Base-by-base conservation (phyloP, 179 eudicot genomes). In the Sideroxylon spinosum region DNA sequence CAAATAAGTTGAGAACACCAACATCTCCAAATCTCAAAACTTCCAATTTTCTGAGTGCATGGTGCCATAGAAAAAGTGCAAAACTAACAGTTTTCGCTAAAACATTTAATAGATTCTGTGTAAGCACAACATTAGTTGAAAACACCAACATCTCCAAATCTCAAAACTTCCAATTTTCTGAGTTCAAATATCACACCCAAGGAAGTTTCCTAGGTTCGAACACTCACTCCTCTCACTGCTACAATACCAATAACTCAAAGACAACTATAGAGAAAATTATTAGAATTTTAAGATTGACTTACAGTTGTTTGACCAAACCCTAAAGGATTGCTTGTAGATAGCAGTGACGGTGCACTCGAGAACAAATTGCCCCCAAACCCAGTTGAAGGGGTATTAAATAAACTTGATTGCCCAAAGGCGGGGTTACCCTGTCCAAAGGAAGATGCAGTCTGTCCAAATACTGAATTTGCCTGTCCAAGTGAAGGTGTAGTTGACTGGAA, bases 401-500 rank as follows among this genome's bases (percentile, higher is more conserved):
- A 22, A 85, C 62, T 88, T 55, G 91, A 53, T 79, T 87, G 93
- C 66, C 87, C 85, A 86, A 86, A 88, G 12, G 84, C 81, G 7
- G 90, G 75, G 66, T 86, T 76, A 77, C 78, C 85, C 82, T 92
- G 96, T 62, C 92, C 93, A 81, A 92, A 89, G 66, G 91, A 26
- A 57, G 90, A 80, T 72, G 73, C 76, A 66, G 83, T 84, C 83
- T 89, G 97, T 76, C 90, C 93, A 82, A 92, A 92, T 68, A 78
- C 78, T 75, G 90, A 82, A 78, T 83, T 89, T 22, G 88, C 82
- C 85, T 88, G 95, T 60, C 96, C 96, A 86, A 92, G 82, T 55
- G 97, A 75, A 81, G 96, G 92, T 48, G 90, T 61, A 64, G 91
- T 28, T 59, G 98, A 88, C 86, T 90, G 98, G 81, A 93, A 95